Base-by-base conservation (phyloP, 2,329 filamentous ascomycete genomes). In the Berkeleyomyces rouxiae region DNA sequence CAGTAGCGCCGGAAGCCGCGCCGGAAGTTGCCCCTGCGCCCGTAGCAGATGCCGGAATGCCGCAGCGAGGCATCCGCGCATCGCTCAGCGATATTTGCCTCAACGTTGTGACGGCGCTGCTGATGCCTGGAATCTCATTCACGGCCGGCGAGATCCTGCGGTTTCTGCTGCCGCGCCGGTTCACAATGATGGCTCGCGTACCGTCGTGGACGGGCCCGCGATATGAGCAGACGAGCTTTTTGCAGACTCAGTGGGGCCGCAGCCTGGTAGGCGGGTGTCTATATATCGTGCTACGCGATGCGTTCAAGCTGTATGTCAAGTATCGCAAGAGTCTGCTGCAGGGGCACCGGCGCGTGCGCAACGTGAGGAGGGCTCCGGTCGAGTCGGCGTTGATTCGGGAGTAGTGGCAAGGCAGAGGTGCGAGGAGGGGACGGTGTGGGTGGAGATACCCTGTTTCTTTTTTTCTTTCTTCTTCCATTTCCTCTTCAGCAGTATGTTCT, bases 231-330 rank as follows among this genome's bases (percentile, higher is more conserved):
- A 81, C 82, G 0, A 85, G 87, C 0, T 76, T 97, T 36, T 72
- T 99, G 40, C 88, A 93, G 70, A 82, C 87, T 67, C 83, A 85
- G 64, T 97, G 93, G 90, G 93, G 90, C 0, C 80, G 93, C 63
- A 96, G 88, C 69, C 77, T 99, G 2, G 80, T 93, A 0, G 93
- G 93, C 1, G 93, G 93, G 0, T 93, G 89, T 70, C 74, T 95
- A 23, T 96, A 92, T 69, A 85, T 97, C 13, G 84, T 96, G 7
- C 72, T 96, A 61, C 93, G 92, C 72, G 84, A 87, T 68, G 77
- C 76, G 2, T 74, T 85, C 59, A 74, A 76, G 63, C 72, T 87
- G 33, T 87, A 84, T 69, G 77, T 79, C 67, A 86, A 86, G 73
- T 84, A 83, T 70, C 76, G 82, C 65, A 78, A 77, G 65, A 82